Evolutionary conservation across 345 rosid genomes (phyloP).

Genomic region (Brassica rapa): DNA sequence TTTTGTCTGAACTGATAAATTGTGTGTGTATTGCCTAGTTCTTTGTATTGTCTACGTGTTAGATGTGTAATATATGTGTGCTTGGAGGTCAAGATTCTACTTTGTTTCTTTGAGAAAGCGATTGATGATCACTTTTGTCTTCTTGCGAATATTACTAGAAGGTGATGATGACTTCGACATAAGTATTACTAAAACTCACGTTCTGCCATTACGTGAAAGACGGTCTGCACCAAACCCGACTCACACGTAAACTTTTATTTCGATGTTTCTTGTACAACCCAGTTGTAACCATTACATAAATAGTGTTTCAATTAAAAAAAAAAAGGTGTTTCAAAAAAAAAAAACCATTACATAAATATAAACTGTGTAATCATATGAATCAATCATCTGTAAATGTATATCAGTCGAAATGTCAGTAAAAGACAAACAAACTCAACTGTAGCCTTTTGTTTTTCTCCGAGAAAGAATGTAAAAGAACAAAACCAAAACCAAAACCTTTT

Average conservation of each 20-base stretch:
- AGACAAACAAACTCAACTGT: background rate
- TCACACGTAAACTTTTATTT: no score
- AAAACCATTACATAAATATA: no score
- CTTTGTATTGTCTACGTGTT: background rate
- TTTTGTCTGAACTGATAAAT: conserved; percentile 26
- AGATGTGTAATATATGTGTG: background rate
- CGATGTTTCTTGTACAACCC: no score
- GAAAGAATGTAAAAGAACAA: background rate
- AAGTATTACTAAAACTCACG: no score
- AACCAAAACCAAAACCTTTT: background rate
- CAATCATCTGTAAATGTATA: no score
- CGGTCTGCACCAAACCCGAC: no score
- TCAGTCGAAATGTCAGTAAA: no score
- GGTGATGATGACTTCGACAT: background rate
- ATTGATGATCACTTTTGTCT: background rate
- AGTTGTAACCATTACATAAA: no score
- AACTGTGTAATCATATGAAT: no score
- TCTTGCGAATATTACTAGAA: background rate
- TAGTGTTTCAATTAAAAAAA: no score
- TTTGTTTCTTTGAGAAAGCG: background rate
- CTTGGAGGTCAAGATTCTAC: background rate
- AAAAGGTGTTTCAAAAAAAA: no score
- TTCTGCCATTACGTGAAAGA: conserved; percentile 8
- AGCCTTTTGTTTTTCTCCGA: background rate
- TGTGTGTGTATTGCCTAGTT: background rate